Evolutionary conservation across 2,329 filamentous ascomycete genomes (phyloP).

Genomic region (Chrysoporthe cubensis): DNA sequence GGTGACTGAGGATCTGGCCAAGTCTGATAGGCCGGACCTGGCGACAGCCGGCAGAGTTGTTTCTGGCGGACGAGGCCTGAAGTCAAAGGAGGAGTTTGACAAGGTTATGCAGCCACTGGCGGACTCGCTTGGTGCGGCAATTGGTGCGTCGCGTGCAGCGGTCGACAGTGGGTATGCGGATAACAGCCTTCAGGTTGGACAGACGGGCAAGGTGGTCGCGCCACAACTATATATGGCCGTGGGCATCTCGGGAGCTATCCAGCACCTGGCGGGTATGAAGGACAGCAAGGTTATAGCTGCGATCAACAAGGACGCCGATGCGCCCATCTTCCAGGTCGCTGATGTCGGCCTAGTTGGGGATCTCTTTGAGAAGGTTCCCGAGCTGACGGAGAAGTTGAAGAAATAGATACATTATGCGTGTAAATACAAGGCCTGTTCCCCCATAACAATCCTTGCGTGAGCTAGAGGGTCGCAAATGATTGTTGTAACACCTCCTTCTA

Average conservation of each 20-base stretch:
- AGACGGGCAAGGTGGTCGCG: conserved; percentile 98
- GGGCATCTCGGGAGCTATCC: conserved; percentile 95
- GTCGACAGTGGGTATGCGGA: conserved; percentile 98
- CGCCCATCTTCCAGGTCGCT: conserved; percentile 97
- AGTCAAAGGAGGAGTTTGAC: conserved; percentile 98
- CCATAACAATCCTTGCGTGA: not conserved
- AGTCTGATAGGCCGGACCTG: conserved; percentile 92
- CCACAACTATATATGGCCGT: conserved; percentile 94
- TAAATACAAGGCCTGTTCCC: conserved; percentile 26
- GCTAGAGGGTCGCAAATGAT: not conserved
- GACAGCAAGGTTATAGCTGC: conserved; percentile 99
- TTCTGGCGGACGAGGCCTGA: conserved; percentile 89
- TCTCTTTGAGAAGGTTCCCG: conserved; percentile 92
- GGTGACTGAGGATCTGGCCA: conserved; percentile 91
- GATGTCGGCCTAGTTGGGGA: conserved; percentile 96
- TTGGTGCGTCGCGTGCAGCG: conserved; percentile 91
- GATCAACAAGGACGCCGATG: conserved; percentile 97
- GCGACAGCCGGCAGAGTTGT: conserved; percentile 89
- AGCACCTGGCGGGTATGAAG: conserved; percentile 99
- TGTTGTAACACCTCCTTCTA: too few species aligned
- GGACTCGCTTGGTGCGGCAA: conserved; percentile 90
- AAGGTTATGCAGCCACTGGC: conserved; percentile 88
- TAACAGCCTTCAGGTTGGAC: conserved; percentile 96
- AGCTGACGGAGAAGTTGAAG: conserved; percentile 95
- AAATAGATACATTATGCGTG: conserved; percentile 41